Percentiles rank a stretch among this genome's conserved stretches.
These are phyloP conservation scores for Symbiodinium natans DNA, from an alignment of 73 alveolate genomes.

Conservation along the genomic window DNA sequence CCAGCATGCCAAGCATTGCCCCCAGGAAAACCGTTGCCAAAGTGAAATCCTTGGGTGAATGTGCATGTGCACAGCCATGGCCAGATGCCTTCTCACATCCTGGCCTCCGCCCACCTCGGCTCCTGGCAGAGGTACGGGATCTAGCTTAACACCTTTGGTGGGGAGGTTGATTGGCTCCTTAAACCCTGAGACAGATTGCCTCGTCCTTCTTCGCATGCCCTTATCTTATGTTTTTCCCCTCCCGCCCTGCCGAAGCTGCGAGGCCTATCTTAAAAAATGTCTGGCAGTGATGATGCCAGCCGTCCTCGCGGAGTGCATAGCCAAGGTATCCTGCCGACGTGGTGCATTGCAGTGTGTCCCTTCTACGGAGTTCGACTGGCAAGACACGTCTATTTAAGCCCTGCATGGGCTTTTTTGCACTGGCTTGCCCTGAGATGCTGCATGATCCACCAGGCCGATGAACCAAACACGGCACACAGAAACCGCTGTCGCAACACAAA, in stretches of 20 bases:
- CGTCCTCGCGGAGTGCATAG: conserved; percentile 30
- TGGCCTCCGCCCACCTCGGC: not conserved
- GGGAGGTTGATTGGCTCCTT: not conserved
- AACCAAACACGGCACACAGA: not conserved
- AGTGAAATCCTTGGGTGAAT: not conserved
- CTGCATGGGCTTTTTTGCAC: not conserved
- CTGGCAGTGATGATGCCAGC: not conserved
- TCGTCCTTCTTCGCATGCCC: not conserved
- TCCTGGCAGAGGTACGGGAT: not conserved
- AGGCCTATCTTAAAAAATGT: not conserved
- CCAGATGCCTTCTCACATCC: not conserved
- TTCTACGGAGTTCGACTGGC: too few relatives aligned
- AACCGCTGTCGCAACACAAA: not conserved
- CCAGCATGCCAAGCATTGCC: conserved; percentile 73
- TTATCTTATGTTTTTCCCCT: not conserved
- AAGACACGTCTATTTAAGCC: not conserved
- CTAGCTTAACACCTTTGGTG: not conserved
- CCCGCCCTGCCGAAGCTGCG: not conserved
- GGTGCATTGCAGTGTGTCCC: too few relatives aligned
- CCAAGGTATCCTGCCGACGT: conserved; percentile 43
- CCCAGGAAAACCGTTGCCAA: conserved; percentile 76
- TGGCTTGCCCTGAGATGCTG: not conserved
- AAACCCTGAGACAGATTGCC: not conserved
- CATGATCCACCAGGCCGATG: not conserved
- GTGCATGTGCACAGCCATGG: not conserved